Conservation (phyloP, 2,329 filamentous ascomycete species). For the Colletotrichum karsti region DNA sequence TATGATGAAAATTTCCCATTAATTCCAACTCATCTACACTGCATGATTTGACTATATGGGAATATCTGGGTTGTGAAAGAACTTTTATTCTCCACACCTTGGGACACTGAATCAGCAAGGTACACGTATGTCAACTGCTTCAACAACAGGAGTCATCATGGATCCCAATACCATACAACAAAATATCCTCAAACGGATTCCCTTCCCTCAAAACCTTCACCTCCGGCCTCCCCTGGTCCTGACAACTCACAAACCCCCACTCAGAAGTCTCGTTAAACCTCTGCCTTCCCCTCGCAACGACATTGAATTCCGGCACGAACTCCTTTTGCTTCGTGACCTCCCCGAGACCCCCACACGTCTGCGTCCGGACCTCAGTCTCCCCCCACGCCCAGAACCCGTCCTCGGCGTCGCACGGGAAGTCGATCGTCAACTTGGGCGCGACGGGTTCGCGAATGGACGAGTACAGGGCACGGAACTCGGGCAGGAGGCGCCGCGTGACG, state of each 20-base stretch:
- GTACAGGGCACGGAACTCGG: conserved; percentile 27
- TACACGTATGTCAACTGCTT: neutral
- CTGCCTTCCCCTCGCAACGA: conserved; percentile 23
- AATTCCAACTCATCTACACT: no score
- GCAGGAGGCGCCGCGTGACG: conserved; percentile 25
- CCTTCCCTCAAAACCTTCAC: neutral
- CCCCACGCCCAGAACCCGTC: conserved; percentile 30
- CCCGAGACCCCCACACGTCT: neutral
- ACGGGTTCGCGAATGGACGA: neutral
- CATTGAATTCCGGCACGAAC: conserved; percentile 8
- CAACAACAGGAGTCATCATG: neutral
- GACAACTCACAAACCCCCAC: neutral
- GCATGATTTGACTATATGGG: no score
- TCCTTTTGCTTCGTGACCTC: neutral
- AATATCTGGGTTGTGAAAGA: no score
- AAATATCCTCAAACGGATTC: conserved; percentile 30
- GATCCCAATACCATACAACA: conserved; percentile 24
- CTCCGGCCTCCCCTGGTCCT: neutral
- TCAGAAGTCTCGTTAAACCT: conserved; percentile 20
- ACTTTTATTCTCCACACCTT: no score
- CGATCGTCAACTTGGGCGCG: conserved; percentile 3
- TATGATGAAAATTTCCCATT: no score
- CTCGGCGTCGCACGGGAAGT: conserved; percentile 22
- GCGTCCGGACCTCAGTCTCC: neutral
- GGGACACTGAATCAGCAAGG: neutral